Conservation (phyloP, 306 rosid species). For the Medicago ruthenica region DNA sequence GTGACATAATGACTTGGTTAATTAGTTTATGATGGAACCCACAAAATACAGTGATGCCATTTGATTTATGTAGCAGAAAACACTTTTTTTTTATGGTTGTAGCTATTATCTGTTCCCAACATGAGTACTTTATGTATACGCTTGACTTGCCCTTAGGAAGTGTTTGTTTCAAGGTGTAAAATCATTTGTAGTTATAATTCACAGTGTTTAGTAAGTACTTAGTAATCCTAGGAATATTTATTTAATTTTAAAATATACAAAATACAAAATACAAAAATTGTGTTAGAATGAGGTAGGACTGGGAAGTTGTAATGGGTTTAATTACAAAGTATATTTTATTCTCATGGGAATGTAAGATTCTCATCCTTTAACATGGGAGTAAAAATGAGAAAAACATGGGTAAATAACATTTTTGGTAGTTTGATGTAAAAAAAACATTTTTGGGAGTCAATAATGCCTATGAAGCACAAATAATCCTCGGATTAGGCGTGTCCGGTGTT, state of each 20-base stretch:
- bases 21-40: constrained; percentile 18
- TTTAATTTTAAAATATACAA: background rate
- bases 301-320: background rate
- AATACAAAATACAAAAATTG: background rate
- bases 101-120: constrained; percentile 33
- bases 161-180: constrained; percentile 10
- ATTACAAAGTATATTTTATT: background rate
- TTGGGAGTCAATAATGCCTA: background rate
- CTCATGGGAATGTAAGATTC: background rate
- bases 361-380: background rate
- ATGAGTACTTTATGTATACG: constrained; percentile 9
- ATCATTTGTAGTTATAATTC: background rate
- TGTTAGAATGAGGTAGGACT: background rate
- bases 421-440: background rate
- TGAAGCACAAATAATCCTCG: too few relatives aligned
- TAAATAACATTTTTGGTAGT: background rate
- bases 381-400: background rate
- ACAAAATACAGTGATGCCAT: background rate
- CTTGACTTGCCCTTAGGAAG: constrained; percentile 11
- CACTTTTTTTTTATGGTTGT: constrained; percentile 9
- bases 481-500: too few relatives aligned
- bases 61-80: constrained; percentile 7
- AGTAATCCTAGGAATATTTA: background rate
- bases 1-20: constrained; percentile 28
- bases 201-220: background rate